A percentile compares a stretch with the other conserved stretches of the same genome.
phyloP scores from a whole-genome alignment of 495 filamentous ascomycete species.

The Choiromyces venosus region DNA sequence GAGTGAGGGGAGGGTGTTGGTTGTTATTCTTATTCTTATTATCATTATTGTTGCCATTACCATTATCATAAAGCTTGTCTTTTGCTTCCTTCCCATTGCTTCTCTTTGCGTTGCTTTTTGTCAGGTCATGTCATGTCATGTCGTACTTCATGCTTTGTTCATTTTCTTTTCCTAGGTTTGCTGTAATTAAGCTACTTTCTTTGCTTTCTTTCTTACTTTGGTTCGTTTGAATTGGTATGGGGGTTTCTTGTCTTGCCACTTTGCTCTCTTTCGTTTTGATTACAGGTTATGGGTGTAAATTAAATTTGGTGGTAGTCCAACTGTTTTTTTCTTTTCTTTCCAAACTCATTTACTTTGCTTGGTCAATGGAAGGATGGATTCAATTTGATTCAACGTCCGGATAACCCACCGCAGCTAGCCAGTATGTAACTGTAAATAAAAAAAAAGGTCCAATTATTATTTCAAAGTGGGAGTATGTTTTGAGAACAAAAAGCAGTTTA shows the following conservation, averaged over 20 bases:
- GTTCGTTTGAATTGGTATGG: background rate
- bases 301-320: background rate
- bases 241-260: background rate
- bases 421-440: background rate
- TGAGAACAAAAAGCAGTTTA: background rate
- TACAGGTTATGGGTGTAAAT: background rate
- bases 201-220: background rate
- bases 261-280: background rate
- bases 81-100: background rate
- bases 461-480: background rate
- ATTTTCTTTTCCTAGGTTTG: background rate
- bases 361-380: background rate
- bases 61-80: constrained; percentile 5
- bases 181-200: background rate
- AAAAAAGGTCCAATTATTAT: too few species aligned
- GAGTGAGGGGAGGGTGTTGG: background rate
- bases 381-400: background rate
- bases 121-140: too few species aligned
- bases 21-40: constrained; percentile 5
- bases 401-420: too few species aligned
- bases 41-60: constrained; percentile 3
- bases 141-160: background rate
- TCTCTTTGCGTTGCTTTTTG: too few species aligned
- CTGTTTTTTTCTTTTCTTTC: background rate
- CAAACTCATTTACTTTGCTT: background rate